phyloP scores from a whole-genome alignment of 805 yeast species.

The Ogataea populi-albae region DNA sequence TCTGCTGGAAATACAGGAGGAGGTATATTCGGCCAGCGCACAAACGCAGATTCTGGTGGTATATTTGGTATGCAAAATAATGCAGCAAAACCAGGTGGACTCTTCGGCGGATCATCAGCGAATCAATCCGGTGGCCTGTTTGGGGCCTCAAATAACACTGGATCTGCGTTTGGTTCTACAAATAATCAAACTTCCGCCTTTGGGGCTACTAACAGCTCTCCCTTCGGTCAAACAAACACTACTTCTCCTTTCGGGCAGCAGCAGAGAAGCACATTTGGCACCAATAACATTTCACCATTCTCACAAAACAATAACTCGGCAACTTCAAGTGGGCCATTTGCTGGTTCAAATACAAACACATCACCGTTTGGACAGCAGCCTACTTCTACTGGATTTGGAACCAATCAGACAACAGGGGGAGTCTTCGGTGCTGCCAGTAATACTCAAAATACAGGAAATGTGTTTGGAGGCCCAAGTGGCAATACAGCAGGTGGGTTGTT shows the following conservation, averaged over 20 bases:
- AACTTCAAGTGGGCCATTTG: constrained; percentile 30
- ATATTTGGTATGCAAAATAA: constrained; percentile 24
- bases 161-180: constrained; percentile 28
- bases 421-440: constrained; percentile 39
- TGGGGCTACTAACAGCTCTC: constrained; percentile 21
- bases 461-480: constrained; percentile 24
- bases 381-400: constrained; percentile 31
- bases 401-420: constrained; percentile 25
- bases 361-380: constrained; percentile 41
- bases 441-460: constrained; percentile 16
- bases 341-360: constrained; percentile 15
- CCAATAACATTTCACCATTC: constrained; percentile 19
- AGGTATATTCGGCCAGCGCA: constrained; percentile 44
- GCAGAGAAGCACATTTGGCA: constrained; percentile 25
- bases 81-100: constrained; percentile 28
- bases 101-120: constrained; percentile 26
- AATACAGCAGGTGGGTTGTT: constrained; percentile 29
- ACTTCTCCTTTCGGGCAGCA: constrained; percentile 24
- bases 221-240: constrained; percentile 23
- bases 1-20: constrained; percentile 28
- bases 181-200: constrained; percentile 32
- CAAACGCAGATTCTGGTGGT: constrained; percentile 22
- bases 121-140: too few relatives aligned
- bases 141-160: constrained; percentile 6
- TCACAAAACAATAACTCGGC: constrained; percentile 16